These are phyloP conservation scores for Boletus bicolor DNA, from an alignment of 768 basidiomycete species.

Conservation along the genomic window DNA sequence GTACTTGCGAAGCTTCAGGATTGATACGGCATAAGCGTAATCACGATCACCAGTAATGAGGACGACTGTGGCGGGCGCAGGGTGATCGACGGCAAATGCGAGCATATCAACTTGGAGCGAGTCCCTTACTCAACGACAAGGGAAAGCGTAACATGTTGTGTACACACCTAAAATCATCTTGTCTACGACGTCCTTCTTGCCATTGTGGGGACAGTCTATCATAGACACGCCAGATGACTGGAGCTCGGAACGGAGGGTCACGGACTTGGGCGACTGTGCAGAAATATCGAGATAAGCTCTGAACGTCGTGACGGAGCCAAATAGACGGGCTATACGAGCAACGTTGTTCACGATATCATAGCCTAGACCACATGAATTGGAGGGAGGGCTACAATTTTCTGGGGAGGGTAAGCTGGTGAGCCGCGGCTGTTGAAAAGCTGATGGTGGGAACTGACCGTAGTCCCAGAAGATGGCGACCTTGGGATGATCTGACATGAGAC, in stretches of 20 bases:
- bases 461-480: conserved; percentile 45
- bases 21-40: conserved; percentile 60
- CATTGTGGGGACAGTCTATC: conserved; percentile 34
- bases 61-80: conserved; percentile 50
- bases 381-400: conserved; percentile 34
- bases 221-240: conserved; percentile 45
- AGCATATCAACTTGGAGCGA: conserved; percentile 58
- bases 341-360: conserved; percentile 44
- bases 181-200: conserved; percentile 39
- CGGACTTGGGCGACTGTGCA: conserved; percentile 35
- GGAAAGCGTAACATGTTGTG: not conserved
- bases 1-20: conserved; percentile 52
- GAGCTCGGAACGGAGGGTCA: conserved; percentile 38
- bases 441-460: conserved; percentile 26
- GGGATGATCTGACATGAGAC: conserved; percentile 33
- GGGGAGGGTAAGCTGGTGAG: conserved; percentile 9
- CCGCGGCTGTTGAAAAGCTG: not conserved
- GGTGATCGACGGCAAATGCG: conserved; percentile 60
- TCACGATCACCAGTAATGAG: conserved; percentile 68
- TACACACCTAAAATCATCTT: conserved; percentile 45
- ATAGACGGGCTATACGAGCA: conserved; percentile 41
- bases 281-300: conserved; percentile 53
- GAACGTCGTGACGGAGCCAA: conserved; percentile 47
- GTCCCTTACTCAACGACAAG: conserved; percentile 1
- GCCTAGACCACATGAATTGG: conserved; percentile 34